Percentiles rank a stretch among this genome's conserved stretches.
Evolutionary conservation across 805 yeast species (phyloP).

Genomic region (Spathaspora girioi): DNA sequence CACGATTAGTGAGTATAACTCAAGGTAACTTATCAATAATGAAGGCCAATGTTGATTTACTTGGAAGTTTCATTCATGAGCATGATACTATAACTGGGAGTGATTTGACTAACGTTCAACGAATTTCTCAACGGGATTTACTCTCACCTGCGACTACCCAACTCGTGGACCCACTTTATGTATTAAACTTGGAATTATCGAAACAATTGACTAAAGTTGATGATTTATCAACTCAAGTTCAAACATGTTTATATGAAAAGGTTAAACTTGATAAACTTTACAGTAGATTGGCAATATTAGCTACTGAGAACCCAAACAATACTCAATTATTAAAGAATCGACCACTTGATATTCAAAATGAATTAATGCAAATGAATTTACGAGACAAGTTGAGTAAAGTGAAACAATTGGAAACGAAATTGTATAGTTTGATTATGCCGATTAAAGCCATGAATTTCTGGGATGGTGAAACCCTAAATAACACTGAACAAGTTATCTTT

Average conservation of each 20-base stretch:
- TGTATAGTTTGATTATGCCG: slow-evolving; percentile 26
- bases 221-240: slow-evolving; percentile 6
- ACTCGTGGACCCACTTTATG: neutral
- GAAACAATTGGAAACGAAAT: slow-evolving; percentile 18
- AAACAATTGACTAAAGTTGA: slow-evolving; percentile 2
- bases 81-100: neutral
- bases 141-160: neutral
- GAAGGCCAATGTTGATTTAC: slow-evolving; percentile 13
- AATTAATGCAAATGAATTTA: slow-evolving; percentile 19
- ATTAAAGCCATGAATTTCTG: slow-evolving; percentile 23
- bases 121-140: neutral
- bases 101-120: neutral
- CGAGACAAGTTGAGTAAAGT: slow-evolving; percentile 24
- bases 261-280: slow-evolving; percentile 23
- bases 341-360: slow-evolving; percentile 30
- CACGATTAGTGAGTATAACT: slow-evolving; percentile 20
- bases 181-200: neutral
- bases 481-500: slow-evolving; percentile 25
- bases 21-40: slow-evolving; percentile 23
- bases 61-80: slow-evolving; percentile 12
- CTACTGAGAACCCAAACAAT: slow-evolving; percentile 6
- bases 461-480: slow-evolving; percentile 16
- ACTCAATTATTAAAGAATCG: slow-evolving; percentile 13
- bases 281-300: slow-evolving; percentile 19
- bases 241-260: slow-evolving; percentile 13